Evolutionary conservation across 176 grass and related monocot genomes (phyloP), one percentile per base, ranked within the genome.

Genomic region (Carex cristatella): DNA sequence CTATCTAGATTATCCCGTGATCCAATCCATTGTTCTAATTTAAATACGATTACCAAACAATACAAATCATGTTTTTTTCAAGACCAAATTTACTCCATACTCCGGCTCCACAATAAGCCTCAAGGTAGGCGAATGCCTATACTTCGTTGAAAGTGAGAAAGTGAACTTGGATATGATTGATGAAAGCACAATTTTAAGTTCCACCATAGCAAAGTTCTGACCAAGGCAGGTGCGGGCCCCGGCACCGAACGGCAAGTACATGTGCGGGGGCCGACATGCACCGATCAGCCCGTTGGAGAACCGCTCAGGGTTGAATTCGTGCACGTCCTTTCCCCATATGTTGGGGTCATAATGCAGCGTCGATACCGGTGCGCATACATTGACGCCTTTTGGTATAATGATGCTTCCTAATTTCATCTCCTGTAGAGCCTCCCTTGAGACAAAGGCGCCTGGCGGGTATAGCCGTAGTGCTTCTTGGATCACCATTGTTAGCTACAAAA

Each of bases 141-240:
- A 98, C 15, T 40, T 32, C 1, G 87, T 84, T 1, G 92, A 90
- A 15, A 98, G 76, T 7, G 89, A 88, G 72, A 93, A 83, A 71
- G 15, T 58, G 80, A 98, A 98, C 83, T 93, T 91, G 38, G 89
- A 93, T 58, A 98, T 66, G 55, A 98, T 89, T 15, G 91, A 88
- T 71, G 91, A 94, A 69, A 98, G 89, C 67, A 94, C 75, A 69
- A 93, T 91, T 89, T 98, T 98, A 37, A 98, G 89, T 85, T 98
- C 95, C 46, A 89, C 85, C 83, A 93, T 98, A 35, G 95, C 95
- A 63, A 98, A 98, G 30, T 89, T 94, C 30, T 98, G 95, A 16
- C 95, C 95, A 13, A 98, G 95, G 85, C 95, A 98, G 63, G 95
- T 98, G 55, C 95, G 91, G n/a, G 91, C 88, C 44, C 95, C 95